Evolutionary conservation across 805 yeast species (phyloP), one percentile per base, ranked within the genome.

Genomic region (Nakazawaea ambrosiae): DNA sequence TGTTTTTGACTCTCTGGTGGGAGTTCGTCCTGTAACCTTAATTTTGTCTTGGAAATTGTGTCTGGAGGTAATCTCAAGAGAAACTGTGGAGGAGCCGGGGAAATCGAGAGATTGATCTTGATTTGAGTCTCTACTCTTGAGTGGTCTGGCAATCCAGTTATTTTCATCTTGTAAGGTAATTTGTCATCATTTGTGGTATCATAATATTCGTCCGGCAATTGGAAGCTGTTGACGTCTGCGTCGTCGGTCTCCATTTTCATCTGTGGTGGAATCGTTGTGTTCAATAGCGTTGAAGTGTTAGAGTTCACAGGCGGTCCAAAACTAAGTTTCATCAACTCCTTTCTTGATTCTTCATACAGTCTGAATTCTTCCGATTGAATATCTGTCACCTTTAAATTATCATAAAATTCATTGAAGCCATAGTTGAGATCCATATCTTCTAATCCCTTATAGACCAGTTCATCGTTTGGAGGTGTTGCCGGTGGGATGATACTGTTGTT

Each of bases 51-150:
- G 11, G 95, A 80, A 34, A 90, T 82, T 25, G 94, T 76, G 55
- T 88, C 95, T 39, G 86, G 73, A 5, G 97, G 95, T 33, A 92
- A 61, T 54, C 86, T 92, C 24, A 92, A 60, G 35, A 85, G 60
- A 35, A 70, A 66, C 49, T 86, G 82, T 4, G 75, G 69, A 1
- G 95, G 95, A 1, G 90, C 75, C 1, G 96, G 95, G 22, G 78
- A 69, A 31, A 90, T 63, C 7, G 70, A 55, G 16, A 90, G 60
- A 31, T 70, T 69, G 30, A 94, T 63, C 56, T 87, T 89, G 54
- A 92, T 86, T 61, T 92, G 98, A 12, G 97, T 90, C 60, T 90
- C 98, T 5, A 90, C 98, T 46, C 98, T 74, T 10, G 96, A 86
- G 47, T 77, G 78, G 4, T 73, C 61, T 2, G 97, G 97, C 31